phyloP scores from a whole-genome alignment of 495 filamentous ascomycete species.

The Podospora sp. region DNA sequence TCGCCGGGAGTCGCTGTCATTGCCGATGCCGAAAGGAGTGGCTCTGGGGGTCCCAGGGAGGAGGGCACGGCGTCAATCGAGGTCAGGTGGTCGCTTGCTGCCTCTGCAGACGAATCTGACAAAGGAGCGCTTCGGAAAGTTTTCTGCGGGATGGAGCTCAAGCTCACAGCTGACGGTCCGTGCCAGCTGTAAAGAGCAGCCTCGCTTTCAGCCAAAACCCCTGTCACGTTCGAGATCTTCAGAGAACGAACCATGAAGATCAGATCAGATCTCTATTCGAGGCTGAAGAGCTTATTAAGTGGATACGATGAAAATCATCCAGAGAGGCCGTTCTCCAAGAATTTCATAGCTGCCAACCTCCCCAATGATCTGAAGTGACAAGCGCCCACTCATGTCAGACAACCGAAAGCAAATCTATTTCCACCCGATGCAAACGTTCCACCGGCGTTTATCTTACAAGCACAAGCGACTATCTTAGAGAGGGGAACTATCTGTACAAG shows the following conservation, averaged over 20 bases:
- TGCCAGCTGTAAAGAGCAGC: background rate
- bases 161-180: background rate
- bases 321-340: too few species aligned
- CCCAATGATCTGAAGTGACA: background rate
- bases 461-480: background rate
- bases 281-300: too few species aligned
- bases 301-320: too few species aligned
- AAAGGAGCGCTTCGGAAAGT: conserved; percentile 3
- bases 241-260: background rate
- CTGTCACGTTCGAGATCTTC: background rate
- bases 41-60: background rate
- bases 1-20: conserved; percentile 22
- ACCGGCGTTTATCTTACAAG: conserved; percentile 9
- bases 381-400: background rate
- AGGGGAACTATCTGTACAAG: background rate
- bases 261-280: background rate
- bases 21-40: conserved; percentile 8
- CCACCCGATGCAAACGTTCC: background rate
- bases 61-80: background rate
- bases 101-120: background rate
- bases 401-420: background rate
- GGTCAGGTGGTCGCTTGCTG: background rate
- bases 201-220: background rate
- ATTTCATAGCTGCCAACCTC: too few species aligned
- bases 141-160: background rate